These are phyloP conservation scores for Tetradesmus lagerheimii DNA, from an alignment of 139 green algal species.

Conservation along the genomic window DNA sequence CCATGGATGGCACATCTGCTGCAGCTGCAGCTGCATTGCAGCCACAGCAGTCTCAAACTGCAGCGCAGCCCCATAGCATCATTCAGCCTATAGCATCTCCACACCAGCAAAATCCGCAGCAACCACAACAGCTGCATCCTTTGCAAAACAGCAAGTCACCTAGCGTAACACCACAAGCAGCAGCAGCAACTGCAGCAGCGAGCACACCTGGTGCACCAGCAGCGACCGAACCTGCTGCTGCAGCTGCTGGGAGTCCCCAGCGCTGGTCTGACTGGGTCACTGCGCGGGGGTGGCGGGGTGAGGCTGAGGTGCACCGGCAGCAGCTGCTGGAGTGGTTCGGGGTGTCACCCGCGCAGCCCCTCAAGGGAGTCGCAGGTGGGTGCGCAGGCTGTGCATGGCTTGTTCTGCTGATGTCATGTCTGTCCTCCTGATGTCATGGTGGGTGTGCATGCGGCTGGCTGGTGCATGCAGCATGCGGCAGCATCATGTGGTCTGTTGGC, in stretches of 20 bases:
- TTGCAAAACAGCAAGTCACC: not conserved
- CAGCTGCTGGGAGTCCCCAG: not conserved
- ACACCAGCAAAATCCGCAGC: not conserved
- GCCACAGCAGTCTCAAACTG: not conserved
- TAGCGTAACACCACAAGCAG: not conserved
- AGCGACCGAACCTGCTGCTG: not conserved
- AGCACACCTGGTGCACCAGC: not conserved
- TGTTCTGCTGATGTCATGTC: too few species aligned
- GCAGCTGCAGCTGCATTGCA: not conserved
- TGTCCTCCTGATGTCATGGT: not conserved
- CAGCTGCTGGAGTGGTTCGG: constrained; percentile 74
- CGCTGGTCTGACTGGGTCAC: constrained; percentile 59
- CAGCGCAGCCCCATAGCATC: not conserved
- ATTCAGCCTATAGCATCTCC: not conserved
- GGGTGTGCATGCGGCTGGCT: not conserved
- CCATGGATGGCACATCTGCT: not conserved
- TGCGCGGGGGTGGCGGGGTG: constrained; percentile 47
- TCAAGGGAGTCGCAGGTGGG: constrained; percentile 44
- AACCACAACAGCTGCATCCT: not conserved
- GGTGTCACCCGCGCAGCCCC: constrained; percentile 44
- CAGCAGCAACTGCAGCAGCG: not conserved
- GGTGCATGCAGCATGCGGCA: not conserved
- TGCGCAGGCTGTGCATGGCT: not conserved
- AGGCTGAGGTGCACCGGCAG: constrained; percentile 55
- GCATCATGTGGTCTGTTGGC: not conserved